These are phyloP conservation scores for Pelargonium citronellum DNA, from an alignment of 441 rosid species.

Conservation along the genomic window DNA sequence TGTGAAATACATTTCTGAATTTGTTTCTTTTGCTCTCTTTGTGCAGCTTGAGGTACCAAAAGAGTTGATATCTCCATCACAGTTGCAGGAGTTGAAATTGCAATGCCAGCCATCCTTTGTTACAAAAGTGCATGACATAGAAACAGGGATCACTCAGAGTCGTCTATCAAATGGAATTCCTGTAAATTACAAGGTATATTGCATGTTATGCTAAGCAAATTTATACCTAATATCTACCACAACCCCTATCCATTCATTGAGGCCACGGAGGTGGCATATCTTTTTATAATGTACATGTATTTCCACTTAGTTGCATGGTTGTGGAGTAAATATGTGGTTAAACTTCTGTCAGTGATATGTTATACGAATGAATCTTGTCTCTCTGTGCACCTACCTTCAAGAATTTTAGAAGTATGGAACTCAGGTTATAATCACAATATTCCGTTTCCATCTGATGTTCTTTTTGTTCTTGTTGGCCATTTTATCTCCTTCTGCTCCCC, in stretches of 20 bases:
- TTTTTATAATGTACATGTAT: neutral
- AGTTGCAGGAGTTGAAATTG: conserved; percentile 66
- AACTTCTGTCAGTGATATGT: no score
- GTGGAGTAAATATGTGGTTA: no score
- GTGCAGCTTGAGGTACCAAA: conserved; percentile 98
- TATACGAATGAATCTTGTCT: no score
- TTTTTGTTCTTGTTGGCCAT: no score
- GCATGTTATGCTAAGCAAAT: neutral
- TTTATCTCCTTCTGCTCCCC: no score
- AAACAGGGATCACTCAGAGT: conserved; percentile 81
- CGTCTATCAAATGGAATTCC: conserved; percentile 90
- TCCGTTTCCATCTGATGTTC: no score
- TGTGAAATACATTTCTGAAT: conserved; percentile 21
- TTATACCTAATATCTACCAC: neutral
- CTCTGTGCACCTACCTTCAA: no score
- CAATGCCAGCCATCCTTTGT: conserved; percentile 60
- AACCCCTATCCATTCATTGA: neutral
- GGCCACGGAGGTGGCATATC: conserved; percentile 2
- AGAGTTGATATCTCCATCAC: conserved; percentile 63
- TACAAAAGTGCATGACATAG: conserved; percentile 65
- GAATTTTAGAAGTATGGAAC: no score
- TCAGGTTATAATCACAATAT: no score
- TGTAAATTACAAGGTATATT: conserved; percentile 51
- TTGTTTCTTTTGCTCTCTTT: conserved; percentile 22
- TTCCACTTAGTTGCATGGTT: neutral